Base-by-base conservation (phyloP, 2,329 filamentous ascomycete genomes). In the Epichloe typhina region DNA sequence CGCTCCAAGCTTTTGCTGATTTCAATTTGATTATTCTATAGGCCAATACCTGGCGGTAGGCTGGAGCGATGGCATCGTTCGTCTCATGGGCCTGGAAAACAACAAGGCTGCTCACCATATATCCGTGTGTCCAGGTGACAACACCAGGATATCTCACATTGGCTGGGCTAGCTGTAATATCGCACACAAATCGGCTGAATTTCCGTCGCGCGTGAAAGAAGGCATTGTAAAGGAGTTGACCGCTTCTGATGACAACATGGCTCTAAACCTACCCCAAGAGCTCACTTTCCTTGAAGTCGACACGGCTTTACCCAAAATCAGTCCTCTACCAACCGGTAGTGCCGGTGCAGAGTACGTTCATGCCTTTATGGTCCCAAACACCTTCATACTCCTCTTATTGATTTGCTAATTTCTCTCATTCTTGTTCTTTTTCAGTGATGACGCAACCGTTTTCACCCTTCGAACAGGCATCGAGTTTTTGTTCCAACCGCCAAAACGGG, bases 31-130 rank as follows among this genome's bases (percentile, higher is more conserved):
- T 13, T 21, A 8, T 17, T n/a, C 5, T 53, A 15, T 5, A 84
- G 83, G 84, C 8, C 84, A 87, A 55, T 81, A 88, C 41, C 75
- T 96, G 50, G 88, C 88, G 13, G 80, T 93, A 13, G 88, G 82
- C 44, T 95, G 88, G 82, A 88, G 79, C 57, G 88, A 95, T 69
- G 86, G 86, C 31, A 78, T 79, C 6, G 79, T 93, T 19, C 82
- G 88, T 52, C 69, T 95, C 37, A 77, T 91, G 64, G 86, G 85
- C 53, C 70, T 88, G 21, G 88, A 93, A 64, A 90, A 81, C 58
- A 86, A 82, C 64, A 95, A 91, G 67, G 79, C 84, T 12, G 81
- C 89, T 19, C 85, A 93, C 64, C 80, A 85, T 59, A 83, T 87
- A 59, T 67, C 67, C 15, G 69, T 82, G 50, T 73, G 69, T 59